Evolutionary conservation across 257 asterid species (phyloP).

Genomic region (Solanum pinnatisectum): DNA sequence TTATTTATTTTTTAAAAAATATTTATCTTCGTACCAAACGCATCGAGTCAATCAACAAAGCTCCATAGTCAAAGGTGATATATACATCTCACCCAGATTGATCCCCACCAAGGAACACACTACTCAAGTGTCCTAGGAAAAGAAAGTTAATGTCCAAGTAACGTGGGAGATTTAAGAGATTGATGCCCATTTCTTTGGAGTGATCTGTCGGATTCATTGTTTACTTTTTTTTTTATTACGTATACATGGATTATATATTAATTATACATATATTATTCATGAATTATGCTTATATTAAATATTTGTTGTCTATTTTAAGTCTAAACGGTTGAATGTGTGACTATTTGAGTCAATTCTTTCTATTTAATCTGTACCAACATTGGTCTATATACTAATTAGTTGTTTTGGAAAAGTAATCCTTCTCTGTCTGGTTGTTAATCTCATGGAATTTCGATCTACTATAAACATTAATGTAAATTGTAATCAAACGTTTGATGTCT

Average conservation of each 20-base stretch:
- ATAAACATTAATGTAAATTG: background rate
- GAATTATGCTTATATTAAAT: too few species aligned
- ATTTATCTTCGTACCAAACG: too few species aligned
- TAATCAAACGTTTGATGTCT: background rate
- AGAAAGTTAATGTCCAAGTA: background rate
- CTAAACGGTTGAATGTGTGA: too few species aligned
- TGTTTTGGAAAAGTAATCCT: background rate
- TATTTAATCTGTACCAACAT: background rate
- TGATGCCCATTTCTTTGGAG: too few species aligned
- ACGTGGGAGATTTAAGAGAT: background rate
- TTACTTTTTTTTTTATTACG: too few species aligned
- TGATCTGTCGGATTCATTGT: too few species aligned
- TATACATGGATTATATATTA: too few species aligned
- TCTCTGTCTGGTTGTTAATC: background rate
- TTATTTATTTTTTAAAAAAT: too few species aligned
- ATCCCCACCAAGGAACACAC: background rate
- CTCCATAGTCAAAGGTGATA: background rate
- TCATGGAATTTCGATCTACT: background rate
- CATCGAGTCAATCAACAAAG: background rate
- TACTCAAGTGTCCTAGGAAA: background rate
- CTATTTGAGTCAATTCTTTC: too few species aligned
- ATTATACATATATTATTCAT: too few species aligned
- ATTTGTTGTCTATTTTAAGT: too few species aligned
- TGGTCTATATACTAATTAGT: background rate
- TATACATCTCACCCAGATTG: background rate